Conservation (phyloP, 257 asterid species). For the Solanum appendiculatum region DNA sequence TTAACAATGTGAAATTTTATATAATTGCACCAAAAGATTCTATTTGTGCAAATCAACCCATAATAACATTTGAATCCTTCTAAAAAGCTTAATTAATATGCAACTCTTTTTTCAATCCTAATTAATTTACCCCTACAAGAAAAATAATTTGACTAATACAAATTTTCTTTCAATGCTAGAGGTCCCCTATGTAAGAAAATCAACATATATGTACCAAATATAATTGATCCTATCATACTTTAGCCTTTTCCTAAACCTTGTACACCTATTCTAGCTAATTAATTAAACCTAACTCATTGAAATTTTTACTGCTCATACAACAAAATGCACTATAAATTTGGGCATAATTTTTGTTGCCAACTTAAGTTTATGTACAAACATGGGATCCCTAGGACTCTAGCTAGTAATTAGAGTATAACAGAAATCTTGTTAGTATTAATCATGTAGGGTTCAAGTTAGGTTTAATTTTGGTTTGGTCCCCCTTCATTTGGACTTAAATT, state of each 20-base stretch:
- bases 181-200: neutral
- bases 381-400: neutral
- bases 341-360: neutral
- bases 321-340: neutral
- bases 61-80: too few species aligned
- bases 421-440: neutral
- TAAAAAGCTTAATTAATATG: too few species aligned
- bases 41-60: too few species aligned
- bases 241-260: neutral
- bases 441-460: neutral
- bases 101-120: neutral
- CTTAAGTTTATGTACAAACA: neutral
- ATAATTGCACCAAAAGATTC: too few species aligned
- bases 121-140: neutral
- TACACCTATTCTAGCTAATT: neutral
- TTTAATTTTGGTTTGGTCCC: neutral
- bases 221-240: neutral
- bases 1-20: too few species aligned
- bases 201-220: neutral
- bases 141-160: neutral
- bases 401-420: neutral
- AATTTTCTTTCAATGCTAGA: neutral
- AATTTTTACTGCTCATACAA: too few species aligned
- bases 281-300: neutral
- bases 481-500: neutral